Conservation (phyloP, 495 filamentous ascomycete species). For the Daldinia grandis region DNA sequence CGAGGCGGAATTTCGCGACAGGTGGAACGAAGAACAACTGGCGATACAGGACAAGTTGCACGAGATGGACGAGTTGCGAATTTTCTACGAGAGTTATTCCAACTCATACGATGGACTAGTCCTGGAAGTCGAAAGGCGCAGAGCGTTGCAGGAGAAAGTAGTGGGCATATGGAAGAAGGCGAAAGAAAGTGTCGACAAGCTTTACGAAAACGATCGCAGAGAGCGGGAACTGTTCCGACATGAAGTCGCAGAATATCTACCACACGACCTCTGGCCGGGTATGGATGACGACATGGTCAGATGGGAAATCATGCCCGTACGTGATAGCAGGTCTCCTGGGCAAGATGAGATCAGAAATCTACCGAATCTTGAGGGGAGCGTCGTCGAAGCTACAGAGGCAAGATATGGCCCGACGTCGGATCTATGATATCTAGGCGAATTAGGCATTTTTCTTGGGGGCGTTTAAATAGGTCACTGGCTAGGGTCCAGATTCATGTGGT, state of each 20-base stretch:
- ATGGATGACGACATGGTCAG: conserved; percentile 52
- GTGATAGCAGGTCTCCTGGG: conserved; percentile 31
- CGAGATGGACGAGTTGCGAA: conserved; percentile 75
- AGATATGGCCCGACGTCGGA: conserved; percentile 13
- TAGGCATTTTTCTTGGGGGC: conserved; percentile 5
- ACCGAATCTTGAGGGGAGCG: conserved; percentile 39
- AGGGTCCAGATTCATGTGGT: conserved; percentile 7
- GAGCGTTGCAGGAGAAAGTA: conserved; percentile 73
- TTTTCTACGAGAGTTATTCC: conserved; percentile 85
- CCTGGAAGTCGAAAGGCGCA: conserved; percentile 80
- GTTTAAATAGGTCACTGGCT: conserved; percentile 4
- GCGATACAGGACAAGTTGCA: conserved; percentile 71
- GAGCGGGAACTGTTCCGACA: conserved; percentile 80
- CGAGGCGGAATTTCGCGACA: conserved; percentile 71
- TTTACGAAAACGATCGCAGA: conserved; percentile 76
- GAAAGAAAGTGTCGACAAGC: conserved; percentile 74
- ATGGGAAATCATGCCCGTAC: conserved; percentile 55
- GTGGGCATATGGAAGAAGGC: conserved; percentile 78
- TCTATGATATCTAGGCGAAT: conserved; percentile 5
- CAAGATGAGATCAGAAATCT: conserved; percentile 16
- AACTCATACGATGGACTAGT: conserved; percentile 84
- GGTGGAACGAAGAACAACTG: conserved; percentile 79
- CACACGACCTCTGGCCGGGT: conserved; percentile 85
- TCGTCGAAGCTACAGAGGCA: conserved; percentile 35
- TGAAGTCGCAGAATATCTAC: conserved; percentile 86